Conservation (phyloP, 352 stramenopile genomes). For the Phytophthora cactorum region DNA sequence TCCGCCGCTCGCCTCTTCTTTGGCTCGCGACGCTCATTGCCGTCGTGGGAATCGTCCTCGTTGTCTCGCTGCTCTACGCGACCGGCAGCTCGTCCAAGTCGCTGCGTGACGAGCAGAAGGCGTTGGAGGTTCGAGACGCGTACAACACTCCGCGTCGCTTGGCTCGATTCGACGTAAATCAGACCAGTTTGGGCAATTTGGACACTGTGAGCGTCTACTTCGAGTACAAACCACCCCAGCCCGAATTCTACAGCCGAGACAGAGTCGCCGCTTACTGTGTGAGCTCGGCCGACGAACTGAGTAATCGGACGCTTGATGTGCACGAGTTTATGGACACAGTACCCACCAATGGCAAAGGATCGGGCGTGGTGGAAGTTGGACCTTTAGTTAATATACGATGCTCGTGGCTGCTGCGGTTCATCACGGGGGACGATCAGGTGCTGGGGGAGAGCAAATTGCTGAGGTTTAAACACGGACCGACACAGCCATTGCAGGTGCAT, state of each 20-base stretch:
- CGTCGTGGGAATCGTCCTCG: slow-evolving; percentile 27
- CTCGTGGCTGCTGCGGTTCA: slow-evolving; percentile 50
- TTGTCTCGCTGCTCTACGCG: slow-evolving; percentile 18
- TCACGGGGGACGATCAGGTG: slow-evolving; percentile 33
- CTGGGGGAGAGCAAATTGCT: slow-evolving; percentile 42
- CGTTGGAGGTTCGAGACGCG: slow-evolving; percentile 23
- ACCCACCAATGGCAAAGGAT: slow-evolving; percentile 24
- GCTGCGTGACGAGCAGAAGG: slow-evolving; percentile 10
- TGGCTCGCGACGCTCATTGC: slow-evolving; percentile 13
- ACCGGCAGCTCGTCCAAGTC: slow-evolving; percentile 15
- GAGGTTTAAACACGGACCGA: slow-evolving; percentile 37
- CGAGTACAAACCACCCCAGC: slow-evolving; percentile 41
- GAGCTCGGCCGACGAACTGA: slow-evolving; percentile 25
- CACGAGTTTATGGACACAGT: slow-evolving; percentile 36
- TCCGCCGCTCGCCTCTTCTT: slow-evolving; percentile 16
- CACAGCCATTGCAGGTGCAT: slow-evolving; percentile 54
- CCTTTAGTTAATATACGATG: slow-evolving; percentile 60
- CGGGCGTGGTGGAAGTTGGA: slow-evolving; percentile 37
- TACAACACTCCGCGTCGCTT: slow-evolving; percentile 29
- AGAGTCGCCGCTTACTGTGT: slow-evolving; percentile 43
- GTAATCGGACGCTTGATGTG: slow-evolving; percentile 21
- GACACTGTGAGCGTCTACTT: slow-evolving; percentile 45
- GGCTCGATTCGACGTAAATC: slow-evolving; percentile 38
- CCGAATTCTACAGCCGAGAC: slow-evolving; percentile 30
- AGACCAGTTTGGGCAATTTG: slow-evolving; percentile 34